Evolutionary conservation across 257 asterid genomes (phyloP).

Genomic region (Solanum tarapatanum): DNA sequence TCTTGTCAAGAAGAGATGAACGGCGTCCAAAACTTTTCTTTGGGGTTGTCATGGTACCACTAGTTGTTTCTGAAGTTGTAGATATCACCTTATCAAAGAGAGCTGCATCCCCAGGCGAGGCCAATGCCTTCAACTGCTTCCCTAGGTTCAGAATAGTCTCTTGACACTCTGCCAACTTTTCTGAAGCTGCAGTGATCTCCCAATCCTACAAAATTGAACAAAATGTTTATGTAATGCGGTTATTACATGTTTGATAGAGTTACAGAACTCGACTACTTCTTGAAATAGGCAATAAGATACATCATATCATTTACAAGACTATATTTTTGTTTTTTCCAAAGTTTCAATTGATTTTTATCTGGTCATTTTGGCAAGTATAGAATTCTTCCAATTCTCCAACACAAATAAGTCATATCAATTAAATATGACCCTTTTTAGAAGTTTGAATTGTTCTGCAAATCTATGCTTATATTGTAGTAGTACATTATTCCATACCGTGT

Average conservation of each 20-base stretch:
- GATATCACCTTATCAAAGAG: constrained; percentile 36
- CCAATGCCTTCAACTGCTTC: constrained; percentile 79
- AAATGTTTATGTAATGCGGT: neutral
- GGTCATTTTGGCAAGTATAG: neutral
- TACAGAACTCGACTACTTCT: neutral
- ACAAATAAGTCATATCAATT: neutral
- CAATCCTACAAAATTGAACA: constrained; percentile 35
- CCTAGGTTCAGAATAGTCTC: constrained; percentile 76
- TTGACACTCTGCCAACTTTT: constrained; percentile 83
- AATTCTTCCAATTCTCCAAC: neutral
- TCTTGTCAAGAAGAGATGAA: constrained; percentile 55
- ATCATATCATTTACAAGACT: neutral
- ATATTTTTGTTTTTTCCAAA: neutral
- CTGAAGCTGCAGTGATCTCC: constrained; percentile 78
- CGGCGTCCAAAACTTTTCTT: constrained; percentile 25
- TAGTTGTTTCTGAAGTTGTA: constrained; percentile 20
- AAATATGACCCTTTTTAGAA: neutral
- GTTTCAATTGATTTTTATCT: neutral
- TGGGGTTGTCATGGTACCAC: constrained; percentile 27
- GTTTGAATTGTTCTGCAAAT: neutral
- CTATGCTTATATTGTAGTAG: neutral
- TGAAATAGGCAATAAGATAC: neutral
- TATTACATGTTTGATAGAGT: neutral
- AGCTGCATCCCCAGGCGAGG: constrained; percentile 47
- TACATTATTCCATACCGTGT: neutral